Base-by-base conservation (phyloP, 2,329 filamentous ascomycete species). In the Cryphonectria parasitica region DNA sequence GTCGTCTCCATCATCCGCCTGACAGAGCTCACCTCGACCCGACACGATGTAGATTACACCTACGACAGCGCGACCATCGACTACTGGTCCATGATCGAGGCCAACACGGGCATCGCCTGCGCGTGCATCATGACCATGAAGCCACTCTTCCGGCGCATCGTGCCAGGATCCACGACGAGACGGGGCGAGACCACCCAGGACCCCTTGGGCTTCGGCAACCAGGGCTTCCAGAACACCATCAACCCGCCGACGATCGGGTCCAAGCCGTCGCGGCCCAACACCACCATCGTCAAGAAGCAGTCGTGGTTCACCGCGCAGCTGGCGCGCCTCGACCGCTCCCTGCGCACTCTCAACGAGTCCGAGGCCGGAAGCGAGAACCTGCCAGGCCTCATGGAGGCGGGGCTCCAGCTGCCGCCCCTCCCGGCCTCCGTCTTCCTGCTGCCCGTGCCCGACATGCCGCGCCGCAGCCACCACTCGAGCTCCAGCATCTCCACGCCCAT, bases 71-170 rank as follows among this genome's bases (percentile, higher is more conserved):
- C 74, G 0, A 66, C 68, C 36, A 75, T 77, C 2, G 73, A 74
- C 8, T 71, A 74, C 65, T 78, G 77, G 77, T 75, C 77, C 1
- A 66, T 70, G 11, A 72, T 76, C 66, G 77, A 78, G 41, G 54
- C 75, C n/a, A 77, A 78, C 68, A 74, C 71, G 4, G 74, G 75
- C 69, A 74, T 78, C 28, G 73, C 77, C 3, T 78, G 77, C 69
- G 75, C 75, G 2, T 78, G 76, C 45, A 61, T 77, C 41, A 76
- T 75, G 69, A 77, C 76, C 2, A 71, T 78, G 49, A 76, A 75
- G 52, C 77, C 75, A 1, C 49, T 77, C 2, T 28, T 74, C 17
- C 67, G 63, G 31, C 73, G 78, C 5, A 75, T 79, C 52, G 75
- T 81, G 8, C 56, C 41, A 73, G 64, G 66, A 2, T 36, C 68